Evolutionary conservation across 495 filamentous ascomycete genomes (phyloP).

Genomic region (Podospora fimiseda): DNA sequence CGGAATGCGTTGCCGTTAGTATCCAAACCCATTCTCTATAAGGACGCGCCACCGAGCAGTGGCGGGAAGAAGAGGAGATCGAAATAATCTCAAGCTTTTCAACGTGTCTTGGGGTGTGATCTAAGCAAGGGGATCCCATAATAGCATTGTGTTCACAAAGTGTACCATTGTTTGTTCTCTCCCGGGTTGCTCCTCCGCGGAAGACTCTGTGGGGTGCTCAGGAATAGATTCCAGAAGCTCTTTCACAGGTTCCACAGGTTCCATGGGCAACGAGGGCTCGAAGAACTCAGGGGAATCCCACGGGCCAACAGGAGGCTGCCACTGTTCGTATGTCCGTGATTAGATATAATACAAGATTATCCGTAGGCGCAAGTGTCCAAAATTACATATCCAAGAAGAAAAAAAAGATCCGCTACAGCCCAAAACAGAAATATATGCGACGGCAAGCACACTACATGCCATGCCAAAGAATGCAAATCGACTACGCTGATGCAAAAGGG

Average conservation of each 20-base stretch:
- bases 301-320: not conserved
- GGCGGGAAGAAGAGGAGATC: not conserved
- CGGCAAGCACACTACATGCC: too few relatives aligned
- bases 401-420: not conserved
- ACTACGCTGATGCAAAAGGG: too few relatives aligned
- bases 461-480: too few relatives aligned
- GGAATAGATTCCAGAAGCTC: not conserved
- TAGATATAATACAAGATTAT: not conserved
- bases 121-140: too few relatives aligned
- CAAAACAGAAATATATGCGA: not conserved
- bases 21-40: not conserved
- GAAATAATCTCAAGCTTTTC: not conserved
- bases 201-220: too few relatives aligned
- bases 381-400: not conserved
- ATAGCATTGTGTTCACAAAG: too few relatives aligned
- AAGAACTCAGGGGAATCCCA: not conserved
- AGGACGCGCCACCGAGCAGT: not conserved
- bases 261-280: not conserved
- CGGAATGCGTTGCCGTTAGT: not conserved
- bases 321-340: not conserved
- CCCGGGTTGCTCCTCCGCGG: too few relatives aligned
- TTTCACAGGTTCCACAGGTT: not conserved
- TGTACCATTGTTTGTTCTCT: too few relatives aligned
- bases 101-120: too few relatives aligned
- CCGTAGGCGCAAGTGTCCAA: not conserved